Base-by-base conservation (phyloP, 2,329 filamentous ascomycete genomes). In the Pestalotiopsis sp. region DNA sequence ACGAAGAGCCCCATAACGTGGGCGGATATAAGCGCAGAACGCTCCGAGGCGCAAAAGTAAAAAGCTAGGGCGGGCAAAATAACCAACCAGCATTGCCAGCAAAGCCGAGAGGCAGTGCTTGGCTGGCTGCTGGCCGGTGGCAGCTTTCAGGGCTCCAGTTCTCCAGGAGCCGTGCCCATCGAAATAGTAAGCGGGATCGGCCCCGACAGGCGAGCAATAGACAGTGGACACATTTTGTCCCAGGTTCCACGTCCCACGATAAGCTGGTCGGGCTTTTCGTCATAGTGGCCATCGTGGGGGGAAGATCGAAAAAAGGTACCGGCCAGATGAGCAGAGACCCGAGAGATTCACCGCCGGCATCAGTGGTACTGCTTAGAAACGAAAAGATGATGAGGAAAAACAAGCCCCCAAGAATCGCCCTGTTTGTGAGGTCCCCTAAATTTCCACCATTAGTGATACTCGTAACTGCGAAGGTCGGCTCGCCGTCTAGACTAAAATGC, bases 21-120 rank as follows among this genome's bases (percentile, higher is more conserved):
- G 59, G 59, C 59, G 59, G 59, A 62, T 62, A 62, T 62, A 39
- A 62, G 31, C 59, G 38, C 14, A 14, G 25, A 62, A 17, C 27
- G 36, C 13, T 20, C 25, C 59, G 36, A 38, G 59, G 27, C 57
- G 57, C 23, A 59, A 59, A 36, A 36, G 31, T 36, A 9, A 36
- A 36, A 36, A 27, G 57, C 57, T 27, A 59, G 57, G 23, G 25
- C 45, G 45, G 17, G 45, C 45, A 52, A 52, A 52, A 36, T 36
- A 36, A 11, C 31, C 31, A 36, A 36, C 31, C 31, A 36, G 31
- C 31, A 36, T 36, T 36, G 31, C 31, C 31, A 36, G 31, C 31
- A 9, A 36, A 9, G 31, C 31, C 31, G 31, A 36, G 31, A 36
- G 31, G 31, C 31, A 9, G 31, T 36, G 31, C 31, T 36, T 36